Conservation (phyloP, 768 basidiomycete genomes). For the Tulasnella sp. region DNA sequence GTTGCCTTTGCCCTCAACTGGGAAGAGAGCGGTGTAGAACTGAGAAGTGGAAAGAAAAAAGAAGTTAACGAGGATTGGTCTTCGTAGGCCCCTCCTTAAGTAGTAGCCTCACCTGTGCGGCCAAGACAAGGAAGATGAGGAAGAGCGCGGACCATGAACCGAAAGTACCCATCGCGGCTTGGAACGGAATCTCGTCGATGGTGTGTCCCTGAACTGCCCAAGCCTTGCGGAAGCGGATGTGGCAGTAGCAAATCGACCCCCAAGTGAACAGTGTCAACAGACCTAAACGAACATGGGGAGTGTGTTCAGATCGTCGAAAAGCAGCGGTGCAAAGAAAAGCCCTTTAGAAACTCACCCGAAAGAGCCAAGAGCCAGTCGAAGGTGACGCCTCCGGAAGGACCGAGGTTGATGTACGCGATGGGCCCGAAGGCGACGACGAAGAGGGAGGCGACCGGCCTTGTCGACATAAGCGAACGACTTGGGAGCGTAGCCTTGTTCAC, state of each 20-base stretch:
- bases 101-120: background rate
- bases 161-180: conserved; percentile 21
- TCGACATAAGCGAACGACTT: conserved; percentile 54
- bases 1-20: conserved; percentile 22
- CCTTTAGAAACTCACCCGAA: background rate
- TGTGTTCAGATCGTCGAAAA: conserved; percentile 52
- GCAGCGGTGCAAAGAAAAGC: too few relatives aligned
- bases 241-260: conserved; percentile 46
- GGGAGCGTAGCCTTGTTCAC: conserved; percentile 55
- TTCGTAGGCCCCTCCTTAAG: too few relatives aligned
- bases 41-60: conserved; percentile 19
- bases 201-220: conserved; percentile 43
- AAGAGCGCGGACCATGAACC: conserved; percentile 22
- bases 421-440: conserved; percentile 23
- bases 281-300: conserved; percentile 35
- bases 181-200: conserved; percentile 47
- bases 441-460: conserved; percentile 40
- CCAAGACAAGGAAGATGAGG: background rate
- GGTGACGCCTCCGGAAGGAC: conserved; percentile 33
- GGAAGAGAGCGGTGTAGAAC: conserved; percentile 29
- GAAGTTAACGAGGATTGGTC: background rate
- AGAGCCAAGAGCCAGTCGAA: conserved; percentile 34
- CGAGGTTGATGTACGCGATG: conserved; percentile 24
- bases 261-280: conserved; percentile 60
- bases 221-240: conserved; percentile 52